Evolutionary conservation across 169 alveolate genomes (phyloP).

Genomic region (Eimeria acervulina): DNA sequence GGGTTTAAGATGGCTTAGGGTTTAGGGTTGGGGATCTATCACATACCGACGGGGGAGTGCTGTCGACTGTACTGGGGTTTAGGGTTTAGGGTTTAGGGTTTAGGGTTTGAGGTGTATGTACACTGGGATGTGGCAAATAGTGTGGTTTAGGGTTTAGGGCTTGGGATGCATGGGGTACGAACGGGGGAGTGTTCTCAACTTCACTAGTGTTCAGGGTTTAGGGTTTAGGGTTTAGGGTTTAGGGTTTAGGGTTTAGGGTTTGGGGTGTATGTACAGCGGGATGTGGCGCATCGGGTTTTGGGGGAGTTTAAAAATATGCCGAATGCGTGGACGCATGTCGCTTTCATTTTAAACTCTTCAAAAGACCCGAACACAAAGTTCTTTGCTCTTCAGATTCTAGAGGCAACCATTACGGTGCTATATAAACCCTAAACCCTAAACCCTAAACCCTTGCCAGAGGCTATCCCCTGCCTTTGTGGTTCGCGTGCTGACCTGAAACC

Average conservation of each 20-base stretch:
- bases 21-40: no score
- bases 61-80: no score
- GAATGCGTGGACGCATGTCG: conserved; percentile 95
- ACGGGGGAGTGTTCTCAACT: no score
- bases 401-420: conserved; percentile 29
- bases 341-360: conserved; percentile 92
- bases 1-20: no score
- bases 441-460: background rate
- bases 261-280: conserved; percentile 87
- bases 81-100: no score
- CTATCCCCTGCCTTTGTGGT: background rate
- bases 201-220: background rate
- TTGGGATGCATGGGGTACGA: background rate
- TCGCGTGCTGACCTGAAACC: background rate
- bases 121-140: no score
- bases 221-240: conserved; percentile 59
- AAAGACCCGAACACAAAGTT: conserved; percentile 85
- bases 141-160: no score
- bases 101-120: no score
- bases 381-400: conserved; percentile 85
- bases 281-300: conserved; percentile 92
- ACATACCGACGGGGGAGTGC: no score
- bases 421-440: conserved; percentile 26
- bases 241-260: conserved; percentile 70
- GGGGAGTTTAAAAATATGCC: conserved; percentile 93